Percentiles rank a stretch among this genome's conserved stretches.
These are phyloP conservation scores for Tetrahymena borealis DNA, from an alignment of 73 alveolate genomes.

Conservation along the genomic window DNA sequence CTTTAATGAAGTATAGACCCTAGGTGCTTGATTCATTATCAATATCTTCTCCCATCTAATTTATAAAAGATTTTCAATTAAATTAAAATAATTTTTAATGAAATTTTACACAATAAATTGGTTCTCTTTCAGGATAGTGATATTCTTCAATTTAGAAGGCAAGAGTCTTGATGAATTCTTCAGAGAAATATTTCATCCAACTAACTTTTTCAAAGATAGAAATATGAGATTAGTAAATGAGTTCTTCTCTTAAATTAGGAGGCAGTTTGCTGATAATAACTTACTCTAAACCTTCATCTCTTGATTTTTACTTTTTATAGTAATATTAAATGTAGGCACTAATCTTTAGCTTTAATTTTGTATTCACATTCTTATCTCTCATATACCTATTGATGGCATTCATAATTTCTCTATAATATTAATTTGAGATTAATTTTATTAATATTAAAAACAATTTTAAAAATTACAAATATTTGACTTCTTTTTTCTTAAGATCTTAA, in stretches of 20 bases:
- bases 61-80: not conserved
- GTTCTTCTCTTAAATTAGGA: conserved; percentile 32
- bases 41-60: not conserved
- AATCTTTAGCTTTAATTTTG: conserved; percentile 16
- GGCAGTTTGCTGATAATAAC: conserved; percentile 25
- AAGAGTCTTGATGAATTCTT: conserved; percentile 1
- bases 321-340: conserved; percentile 30
- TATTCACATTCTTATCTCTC: conserved; percentile 26
- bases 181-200: conserved; percentile 8
- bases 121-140: conserved; percentile 19
- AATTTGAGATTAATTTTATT: not conserved
- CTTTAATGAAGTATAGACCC: not conserved
- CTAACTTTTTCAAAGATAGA: not conserved
- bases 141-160: conserved; percentile 19
- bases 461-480: conserved; percentile 17
- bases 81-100: not conserved
- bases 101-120: not conserved
- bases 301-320: conserved; percentile 23
- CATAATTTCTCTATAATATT: conserved; percentile 4
- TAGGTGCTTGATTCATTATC: not conserved
- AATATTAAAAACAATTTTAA: not conserved
- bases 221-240: conserved; percentile 15
- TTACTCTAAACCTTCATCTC: conserved; percentile 29
- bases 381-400: conserved; percentile 36
- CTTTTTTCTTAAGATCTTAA: conserved; percentile 9